Percentiles rank a stretch among this genome's conserved stretches.
Evolutionary conservation across 306 rosid genomes (phyloP).

Genomic region (Gastrolobium villosum): DNA sequence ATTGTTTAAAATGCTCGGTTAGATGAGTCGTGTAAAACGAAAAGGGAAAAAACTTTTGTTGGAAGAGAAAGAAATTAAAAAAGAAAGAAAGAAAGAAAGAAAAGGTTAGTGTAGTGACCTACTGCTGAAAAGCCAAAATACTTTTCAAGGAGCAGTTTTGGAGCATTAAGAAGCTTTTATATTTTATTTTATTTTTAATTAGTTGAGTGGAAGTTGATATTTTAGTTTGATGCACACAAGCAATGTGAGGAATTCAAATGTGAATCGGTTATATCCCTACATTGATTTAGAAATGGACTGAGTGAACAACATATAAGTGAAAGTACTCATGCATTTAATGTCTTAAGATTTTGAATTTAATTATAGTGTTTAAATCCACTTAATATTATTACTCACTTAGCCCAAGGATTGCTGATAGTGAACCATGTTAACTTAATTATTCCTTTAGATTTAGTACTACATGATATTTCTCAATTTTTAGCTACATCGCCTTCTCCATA

Average conservation of each 20-base stretch:
- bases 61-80: slow-evolving; percentile 15
- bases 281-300: too few relatives aligned
- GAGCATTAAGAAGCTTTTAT: slow-evolving; percentile 12
- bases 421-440: slow-evolving; percentile 17
- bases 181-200: neutral
- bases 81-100: neutral
- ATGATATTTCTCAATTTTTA: neutral
- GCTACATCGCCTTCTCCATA: too few relatives aligned
- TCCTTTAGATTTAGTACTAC: slow-evolving; percentile 1
- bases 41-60: slow-evolving; percentile 57
- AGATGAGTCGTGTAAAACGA: slow-evolving; percentile 49
- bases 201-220: slow-evolving; percentile 16
- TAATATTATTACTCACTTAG: too few relatives aligned
- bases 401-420: neutral
- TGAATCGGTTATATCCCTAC: too few relatives aligned
- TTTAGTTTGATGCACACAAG: neutral
- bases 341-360: too few relatives aligned
- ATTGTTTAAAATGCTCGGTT: neutral
- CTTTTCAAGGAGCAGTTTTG: slow-evolving; percentile 50
- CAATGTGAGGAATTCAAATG: neutral
- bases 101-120: slow-evolving; percentile 55
- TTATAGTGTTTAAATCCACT: too few relatives aligned
- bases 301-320: too few relatives aligned
- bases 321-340: too few relatives aligned
- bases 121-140: slow-evolving; percentile 51